These are phyloP conservation scores for Yamadazyma blattariae DNA, from an alignment of 1,139 yeast genomes.

Conservation along the genomic window DNA sequence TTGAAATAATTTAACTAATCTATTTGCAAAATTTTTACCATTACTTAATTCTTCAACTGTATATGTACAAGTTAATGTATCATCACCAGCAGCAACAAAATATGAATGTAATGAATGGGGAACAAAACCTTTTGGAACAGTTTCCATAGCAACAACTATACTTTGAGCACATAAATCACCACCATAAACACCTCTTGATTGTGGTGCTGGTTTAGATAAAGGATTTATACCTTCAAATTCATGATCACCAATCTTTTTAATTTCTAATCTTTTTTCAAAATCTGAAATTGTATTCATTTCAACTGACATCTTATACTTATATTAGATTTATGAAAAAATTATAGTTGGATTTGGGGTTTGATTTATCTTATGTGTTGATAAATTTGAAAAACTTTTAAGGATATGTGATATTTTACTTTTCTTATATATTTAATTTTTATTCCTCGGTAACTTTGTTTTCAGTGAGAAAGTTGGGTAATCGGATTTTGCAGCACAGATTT, in stretches of 20 bases:
- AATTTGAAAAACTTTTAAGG: too few species aligned
- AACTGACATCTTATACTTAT: too few species aligned
- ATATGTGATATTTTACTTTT: too few species aligned
- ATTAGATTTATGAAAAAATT: too few species aligned
- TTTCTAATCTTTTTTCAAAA: constrained; percentile 17
- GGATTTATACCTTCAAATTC: constrained; percentile 30
- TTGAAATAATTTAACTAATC: constrained; percentile 29
- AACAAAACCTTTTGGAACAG: constrained; percentile 24
- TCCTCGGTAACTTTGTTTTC: too few species aligned
- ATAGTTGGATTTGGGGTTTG: too few species aligned
- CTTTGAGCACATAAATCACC: constrained; percentile 44
- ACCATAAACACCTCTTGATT: constrained; percentile 40
- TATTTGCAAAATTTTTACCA: constrained; percentile 33
- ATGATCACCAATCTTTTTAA: constrained; percentile 19
- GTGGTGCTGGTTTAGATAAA: constrained; percentile 28
- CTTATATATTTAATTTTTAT: too few species aligned
- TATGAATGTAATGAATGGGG: constrained; percentile 45
- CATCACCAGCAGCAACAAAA: constrained; percentile 38
- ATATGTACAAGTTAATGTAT: constrained; percentile 25
- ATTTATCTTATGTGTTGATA: too few species aligned
- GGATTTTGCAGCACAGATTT: too few species aligned
- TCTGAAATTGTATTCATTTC: constrained; percentile 3
- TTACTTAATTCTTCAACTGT: constrained; percentile 30
- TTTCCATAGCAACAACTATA: constrained; percentile 33
- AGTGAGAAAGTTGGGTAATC: too few species aligned